Evolutionary conservation across 2,329 filamentous ascomycete species (phyloP), one percentile per base, ranked within the genome.

Genomic region (Fusarium armeniacum): DNA sequence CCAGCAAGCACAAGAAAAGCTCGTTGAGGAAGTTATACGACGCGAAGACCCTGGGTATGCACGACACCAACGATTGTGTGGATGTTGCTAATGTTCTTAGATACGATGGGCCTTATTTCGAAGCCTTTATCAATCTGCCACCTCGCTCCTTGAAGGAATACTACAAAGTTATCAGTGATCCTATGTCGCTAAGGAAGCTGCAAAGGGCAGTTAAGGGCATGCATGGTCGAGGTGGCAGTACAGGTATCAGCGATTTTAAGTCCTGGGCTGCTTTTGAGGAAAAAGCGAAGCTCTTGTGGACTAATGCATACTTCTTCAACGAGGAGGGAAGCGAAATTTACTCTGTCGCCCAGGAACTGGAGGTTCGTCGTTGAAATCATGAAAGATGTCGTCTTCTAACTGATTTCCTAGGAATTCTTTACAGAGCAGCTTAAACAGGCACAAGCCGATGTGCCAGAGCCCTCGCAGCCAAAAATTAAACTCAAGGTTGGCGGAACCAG

Each of bases 241-340:
- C 90, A 1, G 86, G 86, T 2, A 74, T 85, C 6, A 89, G 84
- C 50, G 89, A 93, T 49, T 93, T 94, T 80, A 94, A 93, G 78
- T 91, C 84, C 52, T 98, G 94, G 94, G 86, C 89, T 59, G 86
- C 89, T 1, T 93, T 97, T 70, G 93, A 93, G 77, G 90, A 94
- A 56, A 92, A 92, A 75, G 86, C 93, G 15, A 92, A 90, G 73
- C 85, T 93, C 54, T 89, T 98, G 44, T 98, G 94, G 94, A 87
- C 86, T 50, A 98, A 98, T 78, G 93, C 94, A 0, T 91, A 90
- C 75, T 91, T 91, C 62, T 98, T 95, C 83, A 98, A 98, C 72
- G 93, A 97, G 78, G 94, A 97, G 76, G 92, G 91, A 6, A 97
- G 94, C 75, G 91, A 93, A 18, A 94, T 97, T 53, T 93, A 90